Base-by-base conservation (phyloP, 2,329 filamentous ascomycete genomes). In the Penicillium sp. region DNA sequence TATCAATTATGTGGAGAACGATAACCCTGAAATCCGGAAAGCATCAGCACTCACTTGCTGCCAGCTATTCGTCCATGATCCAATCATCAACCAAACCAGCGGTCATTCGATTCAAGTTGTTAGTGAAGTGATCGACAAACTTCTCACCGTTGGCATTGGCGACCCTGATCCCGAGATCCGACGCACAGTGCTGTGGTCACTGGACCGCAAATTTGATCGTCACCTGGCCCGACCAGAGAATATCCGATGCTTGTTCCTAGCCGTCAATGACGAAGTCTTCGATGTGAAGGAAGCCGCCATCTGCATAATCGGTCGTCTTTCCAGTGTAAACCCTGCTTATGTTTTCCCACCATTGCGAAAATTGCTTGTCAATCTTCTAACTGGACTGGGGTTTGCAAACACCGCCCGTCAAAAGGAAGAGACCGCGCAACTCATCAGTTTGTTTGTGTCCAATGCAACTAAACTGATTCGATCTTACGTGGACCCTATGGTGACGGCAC, bases 141-240 rank as follows among this genome's bases (percentile, higher is more conserved):
- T 99, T 1, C 81, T 99, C 58, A 97, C 93, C 0, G 92, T 97
- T 34, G 93, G 92, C 46, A 91, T 99, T 24, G 94, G 93, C 13
- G 94, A 99, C 69, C 87, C 89, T 1, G 91, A 97, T 63, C 84
- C 92, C 13, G 89, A 89, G 62, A 99, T 99, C 60, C 87, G 94
- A 55, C 84, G 87, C 65, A 96, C 91, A 0, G 93, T 99, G 3
- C 82, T 99, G 19, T 86, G 88, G 46, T 94, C 94, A 16, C 82
- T 99, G 9, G 94, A 97, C 71, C 87, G 90, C 61, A 90, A 94
- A 48, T 99, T 99, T 67, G 94, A 99, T 70, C 88, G 91, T 43
- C 94, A 99, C 71, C 81, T 99, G n/a, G 92, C 92, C 37, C 96
- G 97, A 72, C 92, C 95, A 1, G 93, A 99, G 72, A 99, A 99